Evolutionary conservation across 2,329 filamentous ascomycete genomes (phyloP), one percentile per base, ranked within the genome.

Genomic region (Colletotrichum cordylinicola): DNA sequence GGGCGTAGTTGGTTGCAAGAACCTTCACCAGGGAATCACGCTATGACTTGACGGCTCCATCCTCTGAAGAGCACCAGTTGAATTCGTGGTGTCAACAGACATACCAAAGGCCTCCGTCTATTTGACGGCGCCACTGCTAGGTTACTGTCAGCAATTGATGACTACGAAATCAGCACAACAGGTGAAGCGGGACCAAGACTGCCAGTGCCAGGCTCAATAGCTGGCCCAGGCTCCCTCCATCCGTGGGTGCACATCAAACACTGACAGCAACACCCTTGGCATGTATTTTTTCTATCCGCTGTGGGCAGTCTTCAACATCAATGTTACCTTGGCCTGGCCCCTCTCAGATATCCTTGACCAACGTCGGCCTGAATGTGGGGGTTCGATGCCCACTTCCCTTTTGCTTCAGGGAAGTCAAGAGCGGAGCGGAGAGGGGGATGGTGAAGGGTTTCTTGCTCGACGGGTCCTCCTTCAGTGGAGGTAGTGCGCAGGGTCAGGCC

Each of bases 211-310:
- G 43, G 29, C 65, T 65, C 35, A 18, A 58, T 43, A 39, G 33
- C 27, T 72, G 39, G 69, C 16, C 67, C 52, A 61, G 72, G 62
- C 68, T 67, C 55, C 55, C 29, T 56, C 60, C 33, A 52, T 67
- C 62, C 56, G 68, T 56, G 62, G 62, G 64, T 33, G 64, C 56
- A 65, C 69, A 72, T 75, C 73, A 68, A 75, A 75, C 70, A 60
- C 52, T 68, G 62, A 72, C 73, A 75, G 70, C 73, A 37, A 62
- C 43, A 56, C n/a, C 72, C 68, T 72, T 67, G 72, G 62, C 52
- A 58, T 33, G 29, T 24, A 74, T 67, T 74, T 56, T 74, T 70
- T 27, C 56, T 74, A 48, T 60, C 48, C 68, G 67, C 68, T 24
- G 52, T 56, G 68, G 56, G 43, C 33, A 35, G 33, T 48, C 43